Percentiles rank a stretch among this genome's conserved stretches.
Evolutionary conservation across 2,329 filamentous ascomycete species (phyloP).

Genomic region (Sporothrix variecibatus): DNA sequence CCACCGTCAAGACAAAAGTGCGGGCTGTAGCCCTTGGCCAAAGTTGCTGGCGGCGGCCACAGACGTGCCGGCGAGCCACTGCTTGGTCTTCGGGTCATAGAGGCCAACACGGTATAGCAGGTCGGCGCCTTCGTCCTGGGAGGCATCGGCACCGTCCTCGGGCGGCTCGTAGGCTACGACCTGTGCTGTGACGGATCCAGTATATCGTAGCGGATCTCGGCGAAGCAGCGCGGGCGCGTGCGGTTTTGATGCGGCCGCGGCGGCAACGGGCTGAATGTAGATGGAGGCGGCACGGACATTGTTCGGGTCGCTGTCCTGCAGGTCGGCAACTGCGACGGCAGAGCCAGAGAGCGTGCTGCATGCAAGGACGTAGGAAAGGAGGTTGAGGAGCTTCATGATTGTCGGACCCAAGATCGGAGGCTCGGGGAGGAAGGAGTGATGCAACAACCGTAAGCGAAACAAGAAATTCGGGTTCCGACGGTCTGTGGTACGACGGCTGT

Average conservation of each 20-base stretch:
- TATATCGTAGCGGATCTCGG: slow-evolving; percentile 58
- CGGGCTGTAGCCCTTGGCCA: slow-evolving; percentile 60
- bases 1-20: slow-evolving; percentile 59
- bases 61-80: slow-evolving; percentile 59
- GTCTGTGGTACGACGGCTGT: not conserved
- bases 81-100: slow-evolving; percentile 50
- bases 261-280: slow-evolving; percentile 55
- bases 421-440: not conserved
- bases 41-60: slow-evolving; percentile 60
- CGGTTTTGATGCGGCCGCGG: slow-evolving; percentile 32
- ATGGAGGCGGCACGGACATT: slow-evolving; percentile 51
- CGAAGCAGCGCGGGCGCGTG: slow-evolving; percentile 50
- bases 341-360: not conserved
- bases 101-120: slow-evolving; percentile 60
- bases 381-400: slow-evolving; percentile 21
- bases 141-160: slow-evolving; percentile 36
- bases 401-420: not conserved
- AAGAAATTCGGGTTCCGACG: not conserved
- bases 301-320: slow-evolving; percentile 24
- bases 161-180: slow-evolving; percentile 60
- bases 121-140: slow-evolving; percentile 33
- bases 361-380: slow-evolving; percentile 22
- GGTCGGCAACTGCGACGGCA: not conserved
- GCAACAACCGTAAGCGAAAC: not conserved
- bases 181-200: slow-evolving; percentile 45